Conservation (phyloP, 1,284 basidiomycete species). For the Trametes pubescens region DNA sequence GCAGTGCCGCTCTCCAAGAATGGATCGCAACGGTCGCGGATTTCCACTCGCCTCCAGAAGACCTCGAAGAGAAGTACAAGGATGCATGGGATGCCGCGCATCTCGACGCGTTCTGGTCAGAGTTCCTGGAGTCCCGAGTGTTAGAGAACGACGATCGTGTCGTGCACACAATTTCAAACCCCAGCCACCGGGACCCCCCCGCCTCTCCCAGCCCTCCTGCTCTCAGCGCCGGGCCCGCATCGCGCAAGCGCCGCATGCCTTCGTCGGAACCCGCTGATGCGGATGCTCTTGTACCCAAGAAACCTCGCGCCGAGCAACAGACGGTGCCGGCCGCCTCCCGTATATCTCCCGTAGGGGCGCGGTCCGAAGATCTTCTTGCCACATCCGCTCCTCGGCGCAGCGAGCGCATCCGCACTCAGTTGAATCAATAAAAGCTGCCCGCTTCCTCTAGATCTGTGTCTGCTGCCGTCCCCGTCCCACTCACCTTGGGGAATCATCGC, state of each 20-base stretch:
- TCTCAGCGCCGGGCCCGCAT: too few relatives aligned
- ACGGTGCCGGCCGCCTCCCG: too few relatives aligned
- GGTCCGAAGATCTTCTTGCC: background rate
- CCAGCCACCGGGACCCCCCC: background rate
- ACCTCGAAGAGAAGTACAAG: background rate
- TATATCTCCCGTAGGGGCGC: background rate
- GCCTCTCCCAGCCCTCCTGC: background rate
- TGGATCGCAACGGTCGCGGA: constrained; percentile 17
- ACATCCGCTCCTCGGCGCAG: background rate
- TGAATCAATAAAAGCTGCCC: too few relatives aligned
- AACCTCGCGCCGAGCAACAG: background rate
- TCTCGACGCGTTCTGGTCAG: constrained; percentile 13
- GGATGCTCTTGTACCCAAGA: background rate
- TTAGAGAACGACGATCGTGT: constrained; percentile 10
- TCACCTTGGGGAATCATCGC: too few relatives aligned
- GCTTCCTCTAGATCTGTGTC: too few relatives aligned
- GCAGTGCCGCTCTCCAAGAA: background rate
- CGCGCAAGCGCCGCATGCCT: background rate
- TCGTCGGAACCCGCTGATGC: background rate
- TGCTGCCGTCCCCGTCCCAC: too few relatives aligned
- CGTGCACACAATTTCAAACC: constrained; percentile 1
- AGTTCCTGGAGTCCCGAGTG: constrained; percentile 3
- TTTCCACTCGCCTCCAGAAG: background rate
- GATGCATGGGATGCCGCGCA: constrained; percentile 10
- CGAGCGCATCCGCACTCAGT: background rate